phyloP scores from a whole-genome alignment of 139 green algal genomes.

The Tetratostichococcus sp. region DNA sequence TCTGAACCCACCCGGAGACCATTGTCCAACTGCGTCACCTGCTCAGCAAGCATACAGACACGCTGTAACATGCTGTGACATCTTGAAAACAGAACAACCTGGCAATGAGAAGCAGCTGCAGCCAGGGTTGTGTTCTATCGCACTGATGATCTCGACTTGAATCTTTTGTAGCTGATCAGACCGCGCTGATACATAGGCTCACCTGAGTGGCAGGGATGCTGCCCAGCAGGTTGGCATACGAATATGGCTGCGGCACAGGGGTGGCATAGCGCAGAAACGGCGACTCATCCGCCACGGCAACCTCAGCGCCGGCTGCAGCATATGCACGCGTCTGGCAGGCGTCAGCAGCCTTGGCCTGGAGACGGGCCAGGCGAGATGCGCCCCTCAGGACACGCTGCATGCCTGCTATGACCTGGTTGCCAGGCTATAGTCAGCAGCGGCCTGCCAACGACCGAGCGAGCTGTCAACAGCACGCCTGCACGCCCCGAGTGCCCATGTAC shows the following conservation, averaged over 20 bases:
- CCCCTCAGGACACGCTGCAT: constrained; percentile 11
- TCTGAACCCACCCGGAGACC: constrained; percentile 93
- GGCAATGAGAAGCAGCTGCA: too few relatives aligned
- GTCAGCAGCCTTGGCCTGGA: neutral
- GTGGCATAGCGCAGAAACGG: constrained; percentile 77
- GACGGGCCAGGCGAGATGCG: neutral
- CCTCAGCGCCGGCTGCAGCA: constrained; percentile 19
- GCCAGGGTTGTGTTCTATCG: neutral
- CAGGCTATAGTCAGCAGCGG: too few relatives aligned
- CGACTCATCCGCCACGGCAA: constrained; percentile 27
- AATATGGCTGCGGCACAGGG: constrained; percentile 54
- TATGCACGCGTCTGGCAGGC: constrained; percentile 15
- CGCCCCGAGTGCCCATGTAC: too few relatives aligned
- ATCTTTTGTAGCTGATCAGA: too few relatives aligned
- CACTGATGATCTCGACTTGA: neutral
- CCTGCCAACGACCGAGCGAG: too few relatives aligned
- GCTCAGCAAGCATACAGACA: neutral
- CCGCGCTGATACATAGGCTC: too few relatives aligned
- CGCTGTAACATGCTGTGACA: too few relatives aligned
- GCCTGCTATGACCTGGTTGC: neutral
- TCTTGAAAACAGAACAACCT: too few relatives aligned
- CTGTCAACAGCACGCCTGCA: too few relatives aligned
- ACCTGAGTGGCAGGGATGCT: constrained; percentile 84
- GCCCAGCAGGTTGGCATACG: constrained; percentile 60
- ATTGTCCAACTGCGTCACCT: constrained; percentile 90